A percentile compares a stretch with the other conserved stretches of the same genome.
These are phyloP conservation scores for Clarireedia paspali DNA, from an alignment of 2,329 filamentous ascomycete genomes.

Conservation along the genomic window DNA sequence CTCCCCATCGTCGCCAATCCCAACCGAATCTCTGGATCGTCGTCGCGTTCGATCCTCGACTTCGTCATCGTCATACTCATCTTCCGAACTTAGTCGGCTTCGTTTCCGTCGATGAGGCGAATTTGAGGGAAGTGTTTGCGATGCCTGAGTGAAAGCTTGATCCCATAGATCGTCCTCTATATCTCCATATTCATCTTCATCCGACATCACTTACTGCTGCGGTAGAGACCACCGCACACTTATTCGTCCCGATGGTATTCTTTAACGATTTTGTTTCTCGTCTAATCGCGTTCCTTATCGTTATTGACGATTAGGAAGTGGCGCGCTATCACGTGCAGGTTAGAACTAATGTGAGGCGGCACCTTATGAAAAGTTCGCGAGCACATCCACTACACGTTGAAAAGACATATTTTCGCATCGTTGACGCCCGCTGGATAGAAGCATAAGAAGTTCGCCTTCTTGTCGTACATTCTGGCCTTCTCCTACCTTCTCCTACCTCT, in stretches of 20 bases:
- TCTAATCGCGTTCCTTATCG: conserved; percentile 6
- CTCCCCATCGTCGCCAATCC: conserved; percentile 16
- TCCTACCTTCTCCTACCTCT: too few species aligned
- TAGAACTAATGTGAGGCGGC: background rate
- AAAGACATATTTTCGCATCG: too few species aligned
- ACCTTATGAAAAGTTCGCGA: too few species aligned
- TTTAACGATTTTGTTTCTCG: too few species aligned
- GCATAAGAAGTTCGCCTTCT: too few species aligned
- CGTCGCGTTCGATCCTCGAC: conserved; percentile 1
- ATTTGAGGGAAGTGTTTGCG: conserved; percentile 7
- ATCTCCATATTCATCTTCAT: conserved; percentile 9
- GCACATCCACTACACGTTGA: too few species aligned
- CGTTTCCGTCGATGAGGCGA: conserved; percentile 2
- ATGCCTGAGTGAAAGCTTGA: conserved; percentile 8
- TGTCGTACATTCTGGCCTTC: too few species aligned
- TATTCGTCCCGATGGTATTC: too few species aligned
- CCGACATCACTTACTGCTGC: background rate
- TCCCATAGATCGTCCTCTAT: conserved; percentile 7
- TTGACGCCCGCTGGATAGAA: too few species aligned
- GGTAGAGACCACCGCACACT: too few species aligned
- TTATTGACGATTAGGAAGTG: background rate
- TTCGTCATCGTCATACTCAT: background rate
- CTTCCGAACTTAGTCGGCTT: conserved; percentile 3
- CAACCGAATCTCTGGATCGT: conserved; percentile 13
- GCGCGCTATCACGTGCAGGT: conserved; percentile 1